Evolutionary conservation across 176 grass and related monocot species (phyloP).

Genomic region (Tillandsia leiboldiana): DNA sequence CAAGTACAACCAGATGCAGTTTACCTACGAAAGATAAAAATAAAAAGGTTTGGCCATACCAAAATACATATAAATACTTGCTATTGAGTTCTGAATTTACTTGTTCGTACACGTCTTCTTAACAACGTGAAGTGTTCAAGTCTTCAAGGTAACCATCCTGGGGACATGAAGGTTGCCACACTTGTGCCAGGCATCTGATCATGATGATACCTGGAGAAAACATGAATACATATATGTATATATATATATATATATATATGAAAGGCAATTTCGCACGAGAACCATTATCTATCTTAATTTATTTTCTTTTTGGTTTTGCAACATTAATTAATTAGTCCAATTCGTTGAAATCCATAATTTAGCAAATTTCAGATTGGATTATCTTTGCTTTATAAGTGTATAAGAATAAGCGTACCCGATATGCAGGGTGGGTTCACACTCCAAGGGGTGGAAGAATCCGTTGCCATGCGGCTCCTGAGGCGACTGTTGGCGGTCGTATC

Average conservation of each 20-base stretch:
- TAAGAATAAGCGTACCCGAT: constrained; percentile 43
- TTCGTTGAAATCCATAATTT: background rate
- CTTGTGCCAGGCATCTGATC: constrained; percentile 70
- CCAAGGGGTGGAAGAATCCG: constrained; percentile 72
- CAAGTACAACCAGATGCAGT: too few species aligned
- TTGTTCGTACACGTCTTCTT: background rate
- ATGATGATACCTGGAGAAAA: constrained; percentile 41
- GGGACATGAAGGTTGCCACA: constrained; percentile 65
- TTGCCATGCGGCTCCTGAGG: constrained; percentile 48
- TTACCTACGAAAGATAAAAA: too few species aligned
- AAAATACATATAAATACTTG: background rate
- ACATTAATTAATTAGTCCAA: background rate
- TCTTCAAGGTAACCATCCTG: constrained; percentile 62
- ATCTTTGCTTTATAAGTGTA: background rate
- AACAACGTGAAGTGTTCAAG: background rate
- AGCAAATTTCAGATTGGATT: background rate
- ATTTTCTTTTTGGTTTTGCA: too few species aligned
- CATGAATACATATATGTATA: background rate
- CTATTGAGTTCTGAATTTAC: background rate
- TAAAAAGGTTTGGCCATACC: background rate
- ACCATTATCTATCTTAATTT: background rate
- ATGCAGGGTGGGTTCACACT: constrained; percentile 77
- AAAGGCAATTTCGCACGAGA: background rate
- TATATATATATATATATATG: background rate
- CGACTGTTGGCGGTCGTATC: constrained; percentile 49